Base-by-base conservation (phyloP, 352 stramenopile genomes). In the Phytophthora tubulina region DNA sequence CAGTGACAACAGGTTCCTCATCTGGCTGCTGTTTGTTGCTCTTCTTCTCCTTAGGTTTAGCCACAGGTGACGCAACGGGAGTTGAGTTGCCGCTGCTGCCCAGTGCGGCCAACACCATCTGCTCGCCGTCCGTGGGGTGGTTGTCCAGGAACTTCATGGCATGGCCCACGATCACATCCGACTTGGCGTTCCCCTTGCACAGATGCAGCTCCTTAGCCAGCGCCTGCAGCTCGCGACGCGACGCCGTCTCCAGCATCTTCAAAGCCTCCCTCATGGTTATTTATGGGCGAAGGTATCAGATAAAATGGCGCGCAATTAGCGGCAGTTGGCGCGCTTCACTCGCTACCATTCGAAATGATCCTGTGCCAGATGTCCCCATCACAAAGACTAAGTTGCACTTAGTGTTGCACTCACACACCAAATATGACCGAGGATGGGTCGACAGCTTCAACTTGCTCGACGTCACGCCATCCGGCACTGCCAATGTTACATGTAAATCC, bases 151-250 rank as follows among this genome's bases (percentile, higher is more conserved):
- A 88, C 36, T 80, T 46, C 56, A 75, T 62, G 17, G 84, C 68
- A 53, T 87, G 75, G 55, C 79, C 61, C 32, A 87, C 45, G 54
- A 92, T 90, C 42, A 90, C 78, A 46, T 92, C 81, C 14, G 81
- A 89, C 73, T 91, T 91, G 65, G 80, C 79, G 52, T 93, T 93
- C 31, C 75, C 85, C 42, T 76, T 79, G 46, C 85, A 93, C 33
- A 91, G 65, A 67, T 87, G 70, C 53, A 93, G 63, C 66, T 91
- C 82, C 56, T 86, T 87, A 17, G 84, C 85, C 55, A 93, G 72
- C 49, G 75, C 71, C 74, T 93, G 85, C 60, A 93, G 75, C 63
- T 88, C 82, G 13, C 85, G 84, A 46, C 85, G 83, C 36, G 82
- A 89, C 15, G 89, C 82, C 44, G 70, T 69, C 36, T 69, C 51